Conservation (phyloP, 306 rosid species). For the Chamaecrista fasciculata region DNA sequence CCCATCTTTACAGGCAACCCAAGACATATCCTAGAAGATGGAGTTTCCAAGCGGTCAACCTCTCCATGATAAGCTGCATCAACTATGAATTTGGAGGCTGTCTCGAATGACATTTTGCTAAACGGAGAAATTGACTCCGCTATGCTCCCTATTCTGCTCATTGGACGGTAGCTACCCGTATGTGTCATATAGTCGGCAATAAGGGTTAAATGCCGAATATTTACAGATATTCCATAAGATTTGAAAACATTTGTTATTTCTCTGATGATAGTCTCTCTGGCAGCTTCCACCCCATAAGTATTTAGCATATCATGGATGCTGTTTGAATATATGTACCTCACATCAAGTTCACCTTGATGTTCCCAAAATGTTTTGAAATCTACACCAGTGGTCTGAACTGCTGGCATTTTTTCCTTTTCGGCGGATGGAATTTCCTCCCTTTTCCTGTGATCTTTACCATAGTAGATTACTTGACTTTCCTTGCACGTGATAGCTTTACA, state of each 20-base stretch:
- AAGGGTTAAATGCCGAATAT: conserved; percentile 74
- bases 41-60: conserved; percentile 74
- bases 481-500: conserved; percentile 69
- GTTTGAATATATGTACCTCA: conserved; percentile 71
- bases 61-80: conserved; percentile 78
- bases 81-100: conserved; percentile 77
- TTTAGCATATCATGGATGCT: conserved; percentile 61
- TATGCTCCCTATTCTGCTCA: conserved; percentile 68
- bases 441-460: conserved; percentile 46
- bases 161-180: conserved; percentile 67
- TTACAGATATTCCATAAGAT: conserved; percentile 81
- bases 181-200: conserved; percentile 85
- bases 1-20: conserved; percentile 87
- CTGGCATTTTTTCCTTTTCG: conserved; percentile 61
- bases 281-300: conserved; percentile 87
- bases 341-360: conserved; percentile 64
- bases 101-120: conserved; percentile 81
- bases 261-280: conserved; percentile 78
- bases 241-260: conserved; percentile 78
- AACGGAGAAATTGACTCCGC: conserved; percentile 71
- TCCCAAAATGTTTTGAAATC: conserved; percentile 73
- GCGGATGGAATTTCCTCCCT: conserved; percentile 48
- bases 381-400: conserved; percentile 76
- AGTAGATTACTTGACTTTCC: conserved; percentile 74
- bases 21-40: conserved; percentile 86